Conservation (phyloP, 345 rosid genomes). For the Arabis alpina region DNA sequence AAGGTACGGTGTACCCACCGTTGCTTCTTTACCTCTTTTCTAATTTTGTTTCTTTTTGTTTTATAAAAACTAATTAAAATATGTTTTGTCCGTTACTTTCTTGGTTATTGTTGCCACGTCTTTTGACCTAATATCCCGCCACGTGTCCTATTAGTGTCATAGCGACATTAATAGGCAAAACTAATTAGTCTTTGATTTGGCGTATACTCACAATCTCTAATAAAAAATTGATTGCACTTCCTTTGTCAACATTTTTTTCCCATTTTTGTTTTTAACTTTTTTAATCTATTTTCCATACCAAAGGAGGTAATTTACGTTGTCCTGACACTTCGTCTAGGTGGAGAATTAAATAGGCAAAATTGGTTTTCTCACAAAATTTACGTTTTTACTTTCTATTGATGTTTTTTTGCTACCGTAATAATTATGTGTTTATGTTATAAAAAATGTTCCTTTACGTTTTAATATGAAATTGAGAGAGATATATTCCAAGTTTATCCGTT, state of each 20-base stretch:
- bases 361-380: not conserved
- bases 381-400: not conserved
- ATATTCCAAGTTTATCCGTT: not conserved
- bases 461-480: too few relatives aligned
- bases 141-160: constrained; percentile 29
- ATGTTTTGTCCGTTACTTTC: constrained; percentile 32
- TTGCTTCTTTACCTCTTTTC: constrained; percentile 25
- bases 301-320: not conserved
- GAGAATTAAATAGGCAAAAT: not conserved
- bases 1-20: constrained; percentile 45
- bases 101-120: constrained; percentile 42
- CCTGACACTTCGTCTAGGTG: constrained; percentile 6
- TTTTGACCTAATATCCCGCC: constrained; percentile 4
- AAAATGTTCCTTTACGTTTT: not conserved
- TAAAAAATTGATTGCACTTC: not conserved
- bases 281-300: not conserved
- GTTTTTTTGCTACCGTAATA: too few relatives aligned
- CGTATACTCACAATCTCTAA: constrained; percentile 27
- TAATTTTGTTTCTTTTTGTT: not conserved
- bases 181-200: constrained; percentile 31
- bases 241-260: not conserved
- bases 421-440: too few relatives aligned
- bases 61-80: not conserved
- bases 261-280: not conserved
- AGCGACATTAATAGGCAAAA: constrained; percentile 15